phyloP scores from a whole-genome alignment of 192 early-diverging fungal species.

The Podila verticillata region DNA sequence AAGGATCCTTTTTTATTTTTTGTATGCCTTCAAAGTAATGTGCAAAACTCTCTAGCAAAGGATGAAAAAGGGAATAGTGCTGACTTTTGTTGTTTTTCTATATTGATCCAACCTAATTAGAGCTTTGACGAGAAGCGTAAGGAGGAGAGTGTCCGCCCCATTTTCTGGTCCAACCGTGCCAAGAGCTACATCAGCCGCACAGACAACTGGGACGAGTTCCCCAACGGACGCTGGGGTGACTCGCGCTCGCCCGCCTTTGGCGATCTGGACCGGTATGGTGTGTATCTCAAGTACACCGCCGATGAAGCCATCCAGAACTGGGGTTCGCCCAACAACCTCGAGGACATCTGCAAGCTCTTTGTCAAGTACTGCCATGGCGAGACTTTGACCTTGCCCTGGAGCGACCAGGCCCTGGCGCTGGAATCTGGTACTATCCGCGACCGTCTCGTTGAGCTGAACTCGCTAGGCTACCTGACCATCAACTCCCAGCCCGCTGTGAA shows the following conservation, averaged over 20 bases:
- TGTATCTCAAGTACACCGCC: conserved; percentile 73
- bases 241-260: conserved; percentile 85
- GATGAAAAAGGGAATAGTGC: conserved; percentile 75
- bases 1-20: not conserved
- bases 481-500: conserved; percentile 98
- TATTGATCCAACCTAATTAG: not conserved
- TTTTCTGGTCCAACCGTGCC: conserved; percentile 98
- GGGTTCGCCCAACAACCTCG: conserved; percentile 72
- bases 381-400: conserved; percentile 92
- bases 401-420: conserved; percentile 74
- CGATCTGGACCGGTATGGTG: conserved; percentile 77
- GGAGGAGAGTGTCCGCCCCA: conserved; percentile 96
- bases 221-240: conserved; percentile 99
- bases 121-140: conserved; percentile 68
- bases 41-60: conserved; percentile 50
- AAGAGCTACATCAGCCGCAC: conserved; percentile 90
- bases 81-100: conserved; percentile 63
- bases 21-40: not conserved
- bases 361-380: conserved; percentile 83
- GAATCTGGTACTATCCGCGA: conserved; percentile 78
- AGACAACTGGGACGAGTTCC: conserved; percentile 95
- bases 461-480: conserved; percentile 88
- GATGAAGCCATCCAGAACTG: conserved; percentile 80
- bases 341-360: conserved; percentile 83
- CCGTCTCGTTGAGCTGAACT: conserved; percentile 76